phyloP scores from a whole-genome alignment of 2,329 filamentous ascomycete genomes.

The Biscogniauxia mediterranea region DNA sequence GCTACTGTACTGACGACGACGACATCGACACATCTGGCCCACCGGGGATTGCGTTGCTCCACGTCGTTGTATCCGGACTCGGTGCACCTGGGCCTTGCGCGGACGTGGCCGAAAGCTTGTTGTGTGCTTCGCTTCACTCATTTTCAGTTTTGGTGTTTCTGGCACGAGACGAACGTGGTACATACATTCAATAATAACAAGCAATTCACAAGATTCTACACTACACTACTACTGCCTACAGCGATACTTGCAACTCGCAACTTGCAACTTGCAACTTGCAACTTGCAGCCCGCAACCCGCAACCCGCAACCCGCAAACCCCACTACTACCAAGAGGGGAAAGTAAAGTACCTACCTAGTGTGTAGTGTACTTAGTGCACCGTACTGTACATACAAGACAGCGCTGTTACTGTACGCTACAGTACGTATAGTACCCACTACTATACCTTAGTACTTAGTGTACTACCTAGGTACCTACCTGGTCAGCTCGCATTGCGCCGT shows the following conservation, averaged over 20 bases:
- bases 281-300: too few relatives aligned
- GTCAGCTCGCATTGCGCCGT: not conserved
- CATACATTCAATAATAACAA: too few relatives aligned
- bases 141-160: too few relatives aligned
- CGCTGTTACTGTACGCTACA: not conserved
- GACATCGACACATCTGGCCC: slow-evolving; percentile 1
- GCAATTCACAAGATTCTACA: too few relatives aligned
- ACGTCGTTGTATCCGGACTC: not conserved
- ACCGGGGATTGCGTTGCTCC: slow-evolving; percentile 6
- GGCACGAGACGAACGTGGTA: too few relatives aligned
- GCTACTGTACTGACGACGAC: slow-evolving; percentile 6
- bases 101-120: not conserved
- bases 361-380: not conserved
- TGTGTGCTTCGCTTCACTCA: not conserved
- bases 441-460: not conserved
- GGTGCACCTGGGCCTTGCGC: not conserved
- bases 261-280: too few relatives aligned
- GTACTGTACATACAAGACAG: not conserved
- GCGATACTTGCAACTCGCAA: too few relatives aligned
- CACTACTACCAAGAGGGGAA: not conserved
- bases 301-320: too few relatives aligned
- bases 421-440: not conserved
- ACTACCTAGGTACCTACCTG: too few relatives aligned
- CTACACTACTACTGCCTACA: too few relatives aligned
- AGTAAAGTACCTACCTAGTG: not conserved